Evolutionary conservation across 306 rosid genomes (phyloP).

Genomic region (Amphicarpaea edgeworthii): DNA sequence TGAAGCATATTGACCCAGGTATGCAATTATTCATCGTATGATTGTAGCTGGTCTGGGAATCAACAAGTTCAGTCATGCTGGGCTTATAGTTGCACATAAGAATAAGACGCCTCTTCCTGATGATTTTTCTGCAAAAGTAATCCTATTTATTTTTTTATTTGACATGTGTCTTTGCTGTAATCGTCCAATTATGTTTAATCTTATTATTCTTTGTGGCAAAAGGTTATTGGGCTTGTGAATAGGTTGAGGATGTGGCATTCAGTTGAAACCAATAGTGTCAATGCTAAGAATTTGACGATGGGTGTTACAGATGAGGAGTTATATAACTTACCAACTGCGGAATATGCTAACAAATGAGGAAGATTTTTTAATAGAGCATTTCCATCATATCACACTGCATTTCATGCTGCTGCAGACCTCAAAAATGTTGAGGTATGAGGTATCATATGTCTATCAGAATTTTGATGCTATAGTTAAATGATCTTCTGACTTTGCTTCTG

Average conservation of each 20-base stretch:
- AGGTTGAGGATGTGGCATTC: conserved; percentile 79
- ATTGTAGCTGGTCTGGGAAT: conserved; percentile 96
- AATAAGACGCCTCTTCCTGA: conserved; percentile 76
- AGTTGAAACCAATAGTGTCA: conserved; percentile 67
- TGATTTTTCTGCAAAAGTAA: conserved; percentile 87
- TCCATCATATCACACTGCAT: conserved; percentile 79
- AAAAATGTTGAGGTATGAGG: conserved; percentile 73
- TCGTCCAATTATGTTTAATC: conserved; percentile 40
- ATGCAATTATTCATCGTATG: conserved; percentile 93
- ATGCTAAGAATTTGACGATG: conserved; percentile 89
- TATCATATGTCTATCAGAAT: conserved; percentile 9
- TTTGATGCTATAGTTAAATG: conserved; percentile 27
- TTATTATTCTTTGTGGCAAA: conserved; percentile 47
- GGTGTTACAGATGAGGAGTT: conserved; percentile 87
- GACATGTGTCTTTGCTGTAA: conserved; percentile 30
- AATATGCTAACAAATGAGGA: conserved; percentile 67
- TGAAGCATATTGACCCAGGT: conserved; percentile 59
- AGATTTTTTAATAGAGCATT: conserved; percentile 61
- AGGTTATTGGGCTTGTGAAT: conserved; percentile 93
- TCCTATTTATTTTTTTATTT: conserved; percentile 32
- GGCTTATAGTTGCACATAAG: conserved; percentile 82
- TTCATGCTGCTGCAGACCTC: conserved; percentile 85
- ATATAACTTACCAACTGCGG: conserved; percentile 92
- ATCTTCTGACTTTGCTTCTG: conserved; percentile 28
- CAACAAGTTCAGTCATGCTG: conserved; percentile 89